These are phyloP conservation scores for Clavariopsis aquatica DNA, from an alignment of 495 filamentous ascomycete species.

Conservation along the genomic window DNA sequence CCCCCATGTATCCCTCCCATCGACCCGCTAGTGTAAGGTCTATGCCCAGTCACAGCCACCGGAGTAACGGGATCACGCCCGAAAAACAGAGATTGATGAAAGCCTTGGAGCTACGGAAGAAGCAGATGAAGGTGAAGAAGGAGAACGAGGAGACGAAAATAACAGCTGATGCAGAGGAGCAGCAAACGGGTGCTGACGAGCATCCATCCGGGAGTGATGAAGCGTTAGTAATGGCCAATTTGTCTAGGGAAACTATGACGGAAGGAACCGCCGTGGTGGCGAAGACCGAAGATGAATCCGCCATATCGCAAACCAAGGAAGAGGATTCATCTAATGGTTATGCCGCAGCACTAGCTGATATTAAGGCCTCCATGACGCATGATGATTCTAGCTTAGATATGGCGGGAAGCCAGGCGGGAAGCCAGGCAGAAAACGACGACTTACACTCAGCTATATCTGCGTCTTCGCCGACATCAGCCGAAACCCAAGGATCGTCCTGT, in stretches of 20 bases:
- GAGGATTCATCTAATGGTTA: not conserved
- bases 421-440: slow-evolving; percentile 31
- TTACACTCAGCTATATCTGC: slow-evolving; percentile 33
- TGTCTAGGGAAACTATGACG: not conserved
- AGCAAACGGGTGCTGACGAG: not conserved
- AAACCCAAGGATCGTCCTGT: slow-evolving; percentile 33
- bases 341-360: not conserved
- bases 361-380: not conserved
- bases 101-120: slow-evolving; percentile 84
- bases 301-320: not conserved
- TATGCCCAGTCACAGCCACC: slow-evolving; percentile 46
- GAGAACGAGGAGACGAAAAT: slow-evolving; percentile 19
- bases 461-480: slow-evolving; percentile 36
- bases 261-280: not conserved
- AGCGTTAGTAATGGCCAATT: not conserved
- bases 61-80: slow-evolving; percentile 60
- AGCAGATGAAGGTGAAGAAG: slow-evolving; percentile 50
- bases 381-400: slow-evolving; percentile 28
- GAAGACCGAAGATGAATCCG: not conserved
- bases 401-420: not conserved
- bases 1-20: slow-evolving; percentile 56
- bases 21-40: slow-evolving; percentile 54
- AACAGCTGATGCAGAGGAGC: not conserved
- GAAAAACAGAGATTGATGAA: slow-evolving; percentile 93
- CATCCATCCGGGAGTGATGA: not conserved